Percentiles rank a stretch among this genome's conserved stretches.
These are phyloP conservation scores for Spathaspora passalidarum DNA, from an alignment of 805 yeast species.

Conservation along the genomic window DNA sequence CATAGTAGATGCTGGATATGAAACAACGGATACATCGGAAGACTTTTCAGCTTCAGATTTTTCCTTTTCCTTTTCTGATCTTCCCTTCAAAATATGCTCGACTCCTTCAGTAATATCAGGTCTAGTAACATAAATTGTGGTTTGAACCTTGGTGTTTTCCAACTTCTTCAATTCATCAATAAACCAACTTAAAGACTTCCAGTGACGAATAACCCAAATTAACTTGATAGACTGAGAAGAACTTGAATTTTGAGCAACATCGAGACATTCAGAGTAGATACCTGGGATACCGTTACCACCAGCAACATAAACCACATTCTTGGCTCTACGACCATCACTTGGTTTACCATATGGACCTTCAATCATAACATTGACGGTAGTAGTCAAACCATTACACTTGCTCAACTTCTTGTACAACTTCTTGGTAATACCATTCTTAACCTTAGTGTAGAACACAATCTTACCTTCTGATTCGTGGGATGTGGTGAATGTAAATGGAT, in stretches of 20 bases:
- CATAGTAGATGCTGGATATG: constrained; percentile 9
- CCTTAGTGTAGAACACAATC: constrained; percentile 32
- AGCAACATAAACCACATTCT: constrained; percentile 55
- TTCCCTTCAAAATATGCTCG: neutral
- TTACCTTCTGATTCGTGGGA: constrained; percentile 20
- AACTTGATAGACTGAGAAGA: constrained; percentile 34
- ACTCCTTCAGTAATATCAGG: constrained; percentile 16
- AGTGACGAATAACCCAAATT: constrained; percentile 65
- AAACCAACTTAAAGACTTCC: constrained; percentile 50
- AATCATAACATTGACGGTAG: constrained; percentile 28
- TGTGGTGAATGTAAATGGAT: constrained; percentile 38
- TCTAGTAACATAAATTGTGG: constrained; percentile 27
- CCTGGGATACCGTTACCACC: constrained; percentile 80
- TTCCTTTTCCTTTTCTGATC: neutral
- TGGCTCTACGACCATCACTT: constrained; percentile 19
- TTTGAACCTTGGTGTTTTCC: constrained; percentile 23
- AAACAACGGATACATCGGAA: constrained; percentile 3
- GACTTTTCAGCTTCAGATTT: constrained; percentile 7
- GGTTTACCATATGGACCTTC: constrained; percentile 77
- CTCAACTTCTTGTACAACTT: constrained; percentile 25
- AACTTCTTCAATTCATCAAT: constrained; percentile 38
- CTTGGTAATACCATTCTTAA: constrained; percentile 36
- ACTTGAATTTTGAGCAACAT: constrained; percentile 38
- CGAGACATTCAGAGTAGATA: constrained; percentile 37
- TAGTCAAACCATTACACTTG: constrained; percentile 23